A percentile compares a stretch with the other conserved stretches of the same genome.
phyloP scores from a whole-genome alignment of 495 filamentous ascomycete genomes.

The Choiromyces venosus region DNA sequence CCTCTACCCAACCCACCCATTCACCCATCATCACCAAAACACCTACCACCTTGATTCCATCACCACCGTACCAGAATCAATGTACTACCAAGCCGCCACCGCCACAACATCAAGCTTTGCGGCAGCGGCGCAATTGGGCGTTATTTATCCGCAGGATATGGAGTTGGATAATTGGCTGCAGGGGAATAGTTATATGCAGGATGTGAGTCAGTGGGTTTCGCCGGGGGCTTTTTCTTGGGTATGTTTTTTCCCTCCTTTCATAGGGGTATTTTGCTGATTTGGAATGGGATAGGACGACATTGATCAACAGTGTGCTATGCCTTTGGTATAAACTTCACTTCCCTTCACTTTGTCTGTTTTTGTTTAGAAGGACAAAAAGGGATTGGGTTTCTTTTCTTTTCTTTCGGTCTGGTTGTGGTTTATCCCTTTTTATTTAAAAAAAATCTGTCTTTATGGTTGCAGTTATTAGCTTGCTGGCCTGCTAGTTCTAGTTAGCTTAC shows the following conservation, averaged over 20 bases:
- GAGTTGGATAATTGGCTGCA: background rate
- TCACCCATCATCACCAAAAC: slow-evolving; percentile 52
- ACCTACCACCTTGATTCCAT: slow-evolving; percentile 3
- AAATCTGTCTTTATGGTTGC: background rate
- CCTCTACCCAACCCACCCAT: slow-evolving; percentile 53
- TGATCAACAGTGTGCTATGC: background rate
- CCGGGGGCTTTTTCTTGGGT: background rate
- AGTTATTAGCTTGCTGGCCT: background rate
- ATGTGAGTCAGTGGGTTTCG: background rate
- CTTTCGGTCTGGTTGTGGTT: background rate
- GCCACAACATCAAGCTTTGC: background rate
- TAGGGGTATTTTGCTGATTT: background rate
- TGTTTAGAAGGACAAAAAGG: background rate
- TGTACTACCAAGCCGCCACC: background rate
- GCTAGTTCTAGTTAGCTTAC: too few relatives aligned
- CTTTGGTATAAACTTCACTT: background rate
- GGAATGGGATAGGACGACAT: background rate
- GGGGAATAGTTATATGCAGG: background rate
- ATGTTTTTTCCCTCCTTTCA: background rate
- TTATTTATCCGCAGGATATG: background rate
- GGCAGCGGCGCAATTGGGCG: background rate
- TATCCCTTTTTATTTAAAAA: background rate
- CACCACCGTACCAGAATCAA: background rate
- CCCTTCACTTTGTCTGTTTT: background rate
- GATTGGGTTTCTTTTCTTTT: background rate